A percentile compares a stretch with the other conserved stretches of the same genome.
These are phyloP conservation scores for Trichoderma asperellum DNA, from an alignment of 2,329 filamentous ascomycete genomes.

Conservation along the genomic window DNA sequence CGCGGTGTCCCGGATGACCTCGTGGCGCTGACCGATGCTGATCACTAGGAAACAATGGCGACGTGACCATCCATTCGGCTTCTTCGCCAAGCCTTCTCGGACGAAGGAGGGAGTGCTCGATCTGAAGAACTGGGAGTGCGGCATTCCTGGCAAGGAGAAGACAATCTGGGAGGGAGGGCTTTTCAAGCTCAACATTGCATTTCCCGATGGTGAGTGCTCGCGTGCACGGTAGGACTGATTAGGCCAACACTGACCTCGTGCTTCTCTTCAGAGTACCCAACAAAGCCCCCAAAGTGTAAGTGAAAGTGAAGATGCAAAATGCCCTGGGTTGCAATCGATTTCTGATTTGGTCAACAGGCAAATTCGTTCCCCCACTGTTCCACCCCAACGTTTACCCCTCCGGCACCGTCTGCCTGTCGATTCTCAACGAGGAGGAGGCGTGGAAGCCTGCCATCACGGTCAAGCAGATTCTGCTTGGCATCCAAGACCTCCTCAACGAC, in stretches of 20 bases:
- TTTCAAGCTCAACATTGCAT: conserved; percentile 91
- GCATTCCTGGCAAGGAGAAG: conserved; percentile 93
- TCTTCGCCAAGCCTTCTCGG: conserved; percentile 87
- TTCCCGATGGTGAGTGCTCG: conserved; percentile 78
- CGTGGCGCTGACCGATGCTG: background rate
- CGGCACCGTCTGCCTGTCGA: conserved; percentile 94
- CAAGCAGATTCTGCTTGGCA: conserved; percentile 94
- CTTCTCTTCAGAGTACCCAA: conserved; percentile 78
- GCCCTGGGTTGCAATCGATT: background rate
- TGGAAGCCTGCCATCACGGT: conserved; percentile 99
- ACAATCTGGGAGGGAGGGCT: conserved; percentile 98
- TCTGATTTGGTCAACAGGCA: conserved; percentile 61
- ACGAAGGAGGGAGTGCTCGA: conserved; percentile 81
- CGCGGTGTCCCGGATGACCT: background rate
- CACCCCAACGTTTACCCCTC: conserved; percentile 99
- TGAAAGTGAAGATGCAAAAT: conserved; percentile 47
- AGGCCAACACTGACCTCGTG: conserved; percentile 29
- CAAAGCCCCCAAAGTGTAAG: conserved; percentile 97
- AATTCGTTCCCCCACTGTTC: conserved; percentile 94
- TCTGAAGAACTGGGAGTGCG: conserved; percentile 95
- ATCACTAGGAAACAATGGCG: conserved; percentile 86
- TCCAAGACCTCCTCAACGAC: conserved; percentile 93
- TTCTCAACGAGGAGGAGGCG: conserved; percentile 96
- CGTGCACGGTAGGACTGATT: conserved; percentile 3
- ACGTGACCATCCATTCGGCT: conserved; percentile 94